Evolutionary conservation across 2,329 filamentous ascomycete species (phyloP), one percentile per base, ranked within the genome.

Genomic region (Chrysosporium keratinophilum): DNA sequence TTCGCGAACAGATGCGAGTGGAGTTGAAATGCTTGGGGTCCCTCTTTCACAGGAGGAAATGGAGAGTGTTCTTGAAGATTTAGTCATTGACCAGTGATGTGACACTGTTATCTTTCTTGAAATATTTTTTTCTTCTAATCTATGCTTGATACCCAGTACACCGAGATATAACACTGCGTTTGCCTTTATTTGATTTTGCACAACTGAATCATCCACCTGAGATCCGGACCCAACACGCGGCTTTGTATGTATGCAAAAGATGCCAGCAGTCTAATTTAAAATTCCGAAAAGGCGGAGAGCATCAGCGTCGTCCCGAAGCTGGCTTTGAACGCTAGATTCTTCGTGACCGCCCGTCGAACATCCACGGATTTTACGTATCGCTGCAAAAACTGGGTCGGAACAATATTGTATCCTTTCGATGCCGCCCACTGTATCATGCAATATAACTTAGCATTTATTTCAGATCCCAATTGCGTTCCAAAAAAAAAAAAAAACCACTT

Each of bases 21-120:
- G 93, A 2, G 90, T 85, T 1, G 93, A 97, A 67, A 74, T 93
- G 50, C 70, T 98, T 45, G 85, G 87, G 60, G 81, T 95, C 12
- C 93, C 93, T 0, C 88, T 97, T 64, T 78, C 84, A 42, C 85
- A 84, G 61, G 89, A 95, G 59, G 93, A 98, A 70, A 75, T 97
- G 65, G 91, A 96, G 69, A 83, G 79, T 1, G 86, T 95, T 45
- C 69, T 97, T 58, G 91, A 96, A 65, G 93, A 97, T 60, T 64
- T 83, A 47, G 67, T 75, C 49, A 59, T 71, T 57, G 65, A 64
- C 50, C 69, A 60, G 63, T 55, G 43, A 55, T 31, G 19, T 33
- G 46, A 11, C 33, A 46, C 31, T n/a, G 17, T 10, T 42, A 35
- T 43, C n/a, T 6, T 37, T 44, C 42, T 9, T 5, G 20, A n/a